Conservation (phyloP, 805 yeast species). For the Candida xiaguanensis region DNA sequence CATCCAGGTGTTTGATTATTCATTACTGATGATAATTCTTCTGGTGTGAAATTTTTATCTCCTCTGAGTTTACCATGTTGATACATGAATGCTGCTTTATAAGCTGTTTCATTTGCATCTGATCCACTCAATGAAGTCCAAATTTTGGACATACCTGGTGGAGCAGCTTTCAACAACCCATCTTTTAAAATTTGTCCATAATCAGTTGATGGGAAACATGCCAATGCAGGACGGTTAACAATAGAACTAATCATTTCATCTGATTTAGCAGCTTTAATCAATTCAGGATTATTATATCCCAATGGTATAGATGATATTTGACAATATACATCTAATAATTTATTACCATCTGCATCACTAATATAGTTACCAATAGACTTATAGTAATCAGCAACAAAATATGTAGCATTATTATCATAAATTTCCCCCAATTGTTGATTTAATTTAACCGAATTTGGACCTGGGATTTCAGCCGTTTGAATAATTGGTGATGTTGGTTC, state of each 20-base stretch:
- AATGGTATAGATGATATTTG: conserved; percentile 43
- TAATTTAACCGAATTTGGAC: conserved; percentile 29
- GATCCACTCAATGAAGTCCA: conserved; percentile 70
- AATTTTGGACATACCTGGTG: conserved; percentile 54
- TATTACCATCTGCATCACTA: conserved; percentile 40
- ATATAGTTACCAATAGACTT: conserved; percentile 39
- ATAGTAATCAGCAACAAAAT: conserved; percentile 38
- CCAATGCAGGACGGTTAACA: conserved; percentile 43
- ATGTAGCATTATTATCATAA: conserved; percentile 41
- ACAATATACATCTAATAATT: conserved; percentile 37
- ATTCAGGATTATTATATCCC: conserved; percentile 42
- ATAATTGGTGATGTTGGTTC: conserved; percentile 34
- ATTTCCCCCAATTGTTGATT: conserved; percentile 34
- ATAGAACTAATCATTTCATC: conserved; percentile 40
- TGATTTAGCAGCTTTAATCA: conserved; percentile 33
- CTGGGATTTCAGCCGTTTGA: conserved; percentile 31
- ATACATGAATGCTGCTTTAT: conserved; percentile 68
- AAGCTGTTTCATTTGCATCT: conserved; percentile 68
- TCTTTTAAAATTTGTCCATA: conserved; percentile 46
- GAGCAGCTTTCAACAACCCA: conserved; percentile 59
- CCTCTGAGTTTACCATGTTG: conserved; percentile 56
- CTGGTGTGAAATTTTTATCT: conserved; percentile 38
- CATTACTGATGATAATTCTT: conserved; percentile 48
- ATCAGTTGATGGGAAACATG: conserved; percentile 48
- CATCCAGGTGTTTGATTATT: conserved; percentile 49